These are phyloP conservation scores for Fusarium dimerum DNA, from an alignment of 2,329 filamentous ascomycete species.

Conservation along the genomic window DNA sequence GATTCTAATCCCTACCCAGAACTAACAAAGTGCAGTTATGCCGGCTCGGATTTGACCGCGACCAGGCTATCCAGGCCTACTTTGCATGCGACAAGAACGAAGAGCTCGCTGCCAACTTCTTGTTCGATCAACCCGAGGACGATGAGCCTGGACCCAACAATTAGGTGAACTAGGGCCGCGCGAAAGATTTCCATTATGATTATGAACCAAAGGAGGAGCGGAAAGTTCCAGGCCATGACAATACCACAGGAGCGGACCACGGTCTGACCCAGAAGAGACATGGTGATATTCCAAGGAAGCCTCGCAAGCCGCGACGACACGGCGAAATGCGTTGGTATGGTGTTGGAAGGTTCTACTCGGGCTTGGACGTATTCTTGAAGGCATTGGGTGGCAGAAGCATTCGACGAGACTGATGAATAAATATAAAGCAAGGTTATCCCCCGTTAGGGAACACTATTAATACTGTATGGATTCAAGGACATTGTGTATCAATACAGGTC, in stretches of 20 bases:
- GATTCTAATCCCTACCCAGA: background rate
- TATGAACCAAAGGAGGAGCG: slow-evolving; percentile 26
- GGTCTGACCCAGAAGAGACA: slow-evolving; percentile 21
- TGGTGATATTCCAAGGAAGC: slow-evolving; percentile 17
- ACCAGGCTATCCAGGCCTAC: slow-evolving; percentile 95
- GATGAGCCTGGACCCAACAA: slow-evolving; percentile 58
- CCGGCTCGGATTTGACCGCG: slow-evolving; percentile 87
- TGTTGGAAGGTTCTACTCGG: slow-evolving; percentile 16
- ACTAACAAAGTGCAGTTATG: slow-evolving; percentile 63
- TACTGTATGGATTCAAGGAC: background rate
- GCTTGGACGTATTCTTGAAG: slow-evolving; percentile 13
- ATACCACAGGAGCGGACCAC: slow-evolving; percentile 25
- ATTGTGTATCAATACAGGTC: no score
- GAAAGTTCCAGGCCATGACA: slow-evolving; percentile 23
- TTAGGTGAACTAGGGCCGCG: slow-evolving; percentile 27
- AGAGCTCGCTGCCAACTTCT: slow-evolving; percentile 94
- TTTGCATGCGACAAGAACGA: slow-evolving; percentile 99
- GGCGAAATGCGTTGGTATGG: slow-evolving; percentile 16
- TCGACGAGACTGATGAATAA: slow-evolving; percentile 31
- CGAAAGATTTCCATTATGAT: slow-evolving; percentile 25
- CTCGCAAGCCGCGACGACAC: slow-evolving; percentile 17
- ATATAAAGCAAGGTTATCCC: slow-evolving; percentile 5
- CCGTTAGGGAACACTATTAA: background rate
- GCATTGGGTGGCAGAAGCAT: slow-evolving; percentile 20
- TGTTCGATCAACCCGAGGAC: slow-evolving; percentile 96